Evolutionary conservation across 768 basidiomycete genomes (phyloP).

Genomic region (Podaxis pistillaris): DNA sequence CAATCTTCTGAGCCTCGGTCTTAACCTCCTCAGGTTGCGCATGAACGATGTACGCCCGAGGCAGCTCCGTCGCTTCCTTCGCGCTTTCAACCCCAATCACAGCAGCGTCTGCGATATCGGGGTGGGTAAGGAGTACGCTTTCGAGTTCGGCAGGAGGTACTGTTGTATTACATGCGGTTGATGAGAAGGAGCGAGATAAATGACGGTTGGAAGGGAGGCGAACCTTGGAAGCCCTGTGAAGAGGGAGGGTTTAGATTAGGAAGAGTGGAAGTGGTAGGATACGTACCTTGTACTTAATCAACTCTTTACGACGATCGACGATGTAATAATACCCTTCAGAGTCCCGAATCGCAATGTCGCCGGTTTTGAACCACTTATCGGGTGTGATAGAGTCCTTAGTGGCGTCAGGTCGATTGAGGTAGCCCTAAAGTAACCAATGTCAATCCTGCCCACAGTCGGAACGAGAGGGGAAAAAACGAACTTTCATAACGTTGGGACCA

Average conservation of each 20-base stretch:
- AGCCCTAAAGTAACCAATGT: conserved; percentile 48
- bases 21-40: conserved; percentile 35
- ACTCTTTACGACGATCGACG: conserved; percentile 71
- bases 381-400: conserved; percentile 59
- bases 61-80: conserved; percentile 78
- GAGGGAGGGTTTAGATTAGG: background rate
- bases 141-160: conserved; percentile 90
- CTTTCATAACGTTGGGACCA: conserved; percentile 82
- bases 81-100: conserved; percentile 74
- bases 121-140: conserved; percentile 68
- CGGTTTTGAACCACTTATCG: conserved; percentile 87
- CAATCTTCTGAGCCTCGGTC: conserved; percentile 33
- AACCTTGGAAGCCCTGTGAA: conserved; percentile 73
- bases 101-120: conserved; percentile 73
- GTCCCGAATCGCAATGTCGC: conserved; percentile 73
- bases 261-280: background rate
- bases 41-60: conserved; percentile 70
- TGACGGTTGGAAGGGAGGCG: conserved; percentile 8
- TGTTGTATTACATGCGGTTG: conserved; percentile 22
- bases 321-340: conserved; percentile 71
- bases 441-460: background rate
- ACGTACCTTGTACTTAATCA: conserved; percentile 71
- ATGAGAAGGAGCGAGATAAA: background rate
- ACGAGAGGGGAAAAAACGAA: conserved; percentile 17
- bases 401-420: conserved; percentile 68